Evolutionary conservation across 768 basidiomycete species (phyloP), one percentile per base, ranked within the genome.

Genomic region (Suillus subluteus): DNA sequence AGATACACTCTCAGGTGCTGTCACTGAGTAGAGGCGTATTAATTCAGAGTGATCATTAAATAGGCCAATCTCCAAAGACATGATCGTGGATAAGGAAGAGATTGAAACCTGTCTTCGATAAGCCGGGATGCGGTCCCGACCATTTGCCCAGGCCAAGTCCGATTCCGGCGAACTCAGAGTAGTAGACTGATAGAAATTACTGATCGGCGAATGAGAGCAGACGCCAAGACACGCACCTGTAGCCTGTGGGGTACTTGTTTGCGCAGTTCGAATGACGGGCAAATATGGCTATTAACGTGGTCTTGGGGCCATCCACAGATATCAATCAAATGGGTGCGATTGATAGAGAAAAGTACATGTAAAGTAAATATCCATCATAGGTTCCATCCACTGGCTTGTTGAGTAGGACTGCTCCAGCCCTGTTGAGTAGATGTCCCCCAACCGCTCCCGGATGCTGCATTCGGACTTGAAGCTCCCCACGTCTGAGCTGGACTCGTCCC

Each of bases 351-450:
- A 59, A 41, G 5, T 21, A 41, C 30, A 59, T 40, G 26, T 18
- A 59, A 41, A 16, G 9, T 40, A 40, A 59, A 41, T 23, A n/a
- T 16, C 30, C 18, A 40, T 73, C 59, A 78, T 37, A 79, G 58
- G 64, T 82, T 86, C 88, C 88, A 89, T 21, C 87, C 87, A 69
- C 84, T 84, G 21, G 84, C 72, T 63, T 83, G 84, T 64, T 75
- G 84, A 44, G 69, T 79, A 43, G 84, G 82, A 71, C 82, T 88
- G 63, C 77, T 79, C 86, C 82, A 87, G 13, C 87, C 87, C 71
- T 66, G 73, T 59, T 66, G 81, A 46, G 68, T 68, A n/a, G 46
- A 66, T 21, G 64, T 8, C 32, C 73, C 75, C 76, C 78, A 78
- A 18, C 70, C 56, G 9, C 66, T 58, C 48, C 73, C 70, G 23